These are phyloP conservation scores for Friedmanniomyces endolithicus DNA, from an alignment of 495 filamentous ascomycete genomes.

Conservation along the genomic window DNA sequence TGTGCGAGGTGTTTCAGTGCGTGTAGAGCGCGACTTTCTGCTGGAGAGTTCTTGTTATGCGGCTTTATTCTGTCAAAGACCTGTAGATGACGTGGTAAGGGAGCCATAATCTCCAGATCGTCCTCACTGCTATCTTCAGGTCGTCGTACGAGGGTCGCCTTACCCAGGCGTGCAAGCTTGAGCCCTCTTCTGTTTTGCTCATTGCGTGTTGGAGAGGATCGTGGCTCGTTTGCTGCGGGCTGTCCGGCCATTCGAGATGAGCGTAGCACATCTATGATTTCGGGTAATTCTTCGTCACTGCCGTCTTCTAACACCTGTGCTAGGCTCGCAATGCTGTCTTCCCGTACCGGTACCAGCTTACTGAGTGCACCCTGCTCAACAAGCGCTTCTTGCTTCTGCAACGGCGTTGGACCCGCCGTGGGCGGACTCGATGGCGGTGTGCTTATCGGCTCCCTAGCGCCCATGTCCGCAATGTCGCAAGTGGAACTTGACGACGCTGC, in stretches of 20 bases:
- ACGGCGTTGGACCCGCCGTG: conserved; percentile 12
- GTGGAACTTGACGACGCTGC: conserved; percentile 9
- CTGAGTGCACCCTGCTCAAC: conserved; percentile 19
- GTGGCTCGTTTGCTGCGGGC: neutral
- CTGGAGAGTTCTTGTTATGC: neutral
- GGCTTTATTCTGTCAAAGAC: conserved; percentile 53
- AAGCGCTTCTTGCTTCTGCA: conserved; percentile 16
- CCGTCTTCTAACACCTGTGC: neutral
- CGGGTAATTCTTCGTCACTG: conserved; percentile 8
- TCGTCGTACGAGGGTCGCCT: neutral
- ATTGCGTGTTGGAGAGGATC: neutral
- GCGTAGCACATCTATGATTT: conserved; percentile 8
- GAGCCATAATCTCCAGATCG: conserved; percentile 17
- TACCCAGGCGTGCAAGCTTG: conserved; percentile 13
- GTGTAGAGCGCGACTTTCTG: conserved; percentile 38
- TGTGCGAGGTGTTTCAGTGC: conserved; percentile 63
- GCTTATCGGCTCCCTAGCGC: conserved; percentile 8
- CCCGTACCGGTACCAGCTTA: conserved; percentile 14
- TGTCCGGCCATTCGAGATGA: neutral
- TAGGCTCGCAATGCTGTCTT: conserved; percentile 13
- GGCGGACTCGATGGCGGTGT: conserved; percentile 34
- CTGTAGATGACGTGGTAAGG: conserved; percentile 33
- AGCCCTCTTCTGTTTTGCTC: neutral
- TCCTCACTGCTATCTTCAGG: conserved; percentile 10
- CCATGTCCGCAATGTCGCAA: conserved; percentile 11